phyloP scores from a whole-genome alignment of 2,329 filamentous ascomycete species.

The Furcasterigmium sp. region DNA sequence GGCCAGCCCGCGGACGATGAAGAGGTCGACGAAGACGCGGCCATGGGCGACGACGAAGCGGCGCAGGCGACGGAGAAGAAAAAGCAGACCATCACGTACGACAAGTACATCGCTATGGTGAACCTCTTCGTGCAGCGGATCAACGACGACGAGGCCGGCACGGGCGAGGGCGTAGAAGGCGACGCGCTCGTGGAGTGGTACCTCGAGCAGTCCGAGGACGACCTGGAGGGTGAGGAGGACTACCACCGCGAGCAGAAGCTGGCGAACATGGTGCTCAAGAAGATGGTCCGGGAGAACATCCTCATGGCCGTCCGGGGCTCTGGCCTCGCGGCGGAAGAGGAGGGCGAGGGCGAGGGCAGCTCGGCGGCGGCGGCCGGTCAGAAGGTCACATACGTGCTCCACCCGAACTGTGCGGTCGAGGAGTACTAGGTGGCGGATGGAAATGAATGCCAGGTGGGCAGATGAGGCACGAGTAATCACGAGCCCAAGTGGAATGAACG shows the following conservation, averaged over 20 bases:
- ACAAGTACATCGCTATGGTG: conserved; percentile 89
- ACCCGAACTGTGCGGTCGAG: conserved; percentile 89
- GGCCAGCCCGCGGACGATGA: conserved; percentile 40
- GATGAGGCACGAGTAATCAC: conserved; percentile 12
- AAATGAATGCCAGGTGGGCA: background rate
- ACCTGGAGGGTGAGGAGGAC: conserved; percentile 76
- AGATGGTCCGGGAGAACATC: conserved; percentile 95
- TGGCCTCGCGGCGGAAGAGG: conserved; percentile 41
- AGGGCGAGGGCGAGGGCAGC: conserved; percentile 34
- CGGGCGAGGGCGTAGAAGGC: conserved; percentile 78
- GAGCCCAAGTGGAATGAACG: background rate
- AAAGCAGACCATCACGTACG: conserved; percentile 88
- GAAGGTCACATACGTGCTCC: conserved; percentile 75
- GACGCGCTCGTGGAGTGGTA: conserved; percentile 85
- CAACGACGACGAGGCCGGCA: conserved; percentile 71
- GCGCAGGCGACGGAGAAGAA: conserved; percentile 37
- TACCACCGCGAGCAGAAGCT: conserved; percentile 69
- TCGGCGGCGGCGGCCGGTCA: conserved; percentile 30
- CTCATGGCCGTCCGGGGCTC: conserved; percentile 72
- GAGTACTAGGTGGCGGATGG: conserved; percentile 34
- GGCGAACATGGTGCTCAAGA: conserved; percentile 81
- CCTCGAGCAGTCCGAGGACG: conserved; percentile 81
- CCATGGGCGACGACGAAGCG: conserved; percentile 32
- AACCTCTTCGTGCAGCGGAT: conserved; percentile 80
- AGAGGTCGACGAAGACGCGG: conserved; percentile 41